These are phyloP conservation scores for Colletotrichum sp. DNA, from an alignment of 2,329 filamentous ascomycete species.

Conservation along the genomic window DNA sequence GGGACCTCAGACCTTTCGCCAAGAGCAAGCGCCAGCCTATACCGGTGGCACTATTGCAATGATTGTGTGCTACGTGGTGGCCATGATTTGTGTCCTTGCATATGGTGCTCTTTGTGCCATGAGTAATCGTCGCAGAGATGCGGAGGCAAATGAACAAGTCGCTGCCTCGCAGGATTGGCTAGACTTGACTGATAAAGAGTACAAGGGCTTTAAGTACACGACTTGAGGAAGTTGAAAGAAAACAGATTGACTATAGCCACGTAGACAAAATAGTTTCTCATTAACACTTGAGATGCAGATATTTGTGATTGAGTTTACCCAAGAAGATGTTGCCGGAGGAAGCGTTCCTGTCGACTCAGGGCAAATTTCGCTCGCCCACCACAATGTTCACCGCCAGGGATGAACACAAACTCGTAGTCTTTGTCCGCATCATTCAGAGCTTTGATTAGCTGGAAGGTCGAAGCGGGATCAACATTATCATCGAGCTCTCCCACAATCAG, in stretches of 20 bases:
- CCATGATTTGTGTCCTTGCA: neutral
- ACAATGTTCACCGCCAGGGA: constrained; percentile 24
- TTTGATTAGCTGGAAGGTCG: constrained; percentile 31
- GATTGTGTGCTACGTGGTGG: neutral
- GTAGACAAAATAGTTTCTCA: too few species aligned
- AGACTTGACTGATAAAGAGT: neutral
- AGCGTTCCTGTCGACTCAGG: neutral
- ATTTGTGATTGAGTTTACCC: neutral
- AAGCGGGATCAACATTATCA: constrained; percentile 32
- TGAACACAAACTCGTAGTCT: constrained; percentile 31
- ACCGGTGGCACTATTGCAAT: neutral
- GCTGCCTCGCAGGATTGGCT: neutral
- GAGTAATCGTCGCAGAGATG: neutral
- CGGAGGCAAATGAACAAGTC: neutral
- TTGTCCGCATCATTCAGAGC: constrained; percentile 30
- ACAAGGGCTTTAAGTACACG: neutral
- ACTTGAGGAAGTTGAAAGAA: neutral
- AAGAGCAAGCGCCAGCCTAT: neutral
- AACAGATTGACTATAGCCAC: too few species aligned
- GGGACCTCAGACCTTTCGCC: neutral
- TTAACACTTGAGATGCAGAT: neutral
- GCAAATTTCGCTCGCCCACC: neutral
- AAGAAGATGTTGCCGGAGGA: neutral
- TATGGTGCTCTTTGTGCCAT: neutral
- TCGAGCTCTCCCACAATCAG: constrained; percentile 33